Percentiles rank a stretch among this genome's conserved stretches.
These are phyloP conservation scores for Berkeleyomyces rouxiae DNA, from an alignment of 2,329 filamentous ascomycete species.

Conservation along the genomic window DNA sequence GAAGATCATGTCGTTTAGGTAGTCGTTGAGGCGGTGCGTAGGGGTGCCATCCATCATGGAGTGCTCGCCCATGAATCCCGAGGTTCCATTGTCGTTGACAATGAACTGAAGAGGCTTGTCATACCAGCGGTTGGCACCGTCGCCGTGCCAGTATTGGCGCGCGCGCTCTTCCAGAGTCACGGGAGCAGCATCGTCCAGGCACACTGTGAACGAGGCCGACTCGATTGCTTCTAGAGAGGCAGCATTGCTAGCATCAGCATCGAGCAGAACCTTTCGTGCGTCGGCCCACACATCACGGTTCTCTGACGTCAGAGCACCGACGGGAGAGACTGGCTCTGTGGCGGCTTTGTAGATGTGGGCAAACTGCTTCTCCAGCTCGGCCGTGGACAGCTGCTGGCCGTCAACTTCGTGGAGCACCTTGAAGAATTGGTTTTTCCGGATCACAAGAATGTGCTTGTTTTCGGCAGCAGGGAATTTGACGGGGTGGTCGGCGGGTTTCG, in stretches of 20 bases:
- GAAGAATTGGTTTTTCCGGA: slow-evolving; percentile 96
- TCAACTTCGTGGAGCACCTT: slow-evolving; percentile 70
- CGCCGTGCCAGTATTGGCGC: slow-evolving; percentile 95
- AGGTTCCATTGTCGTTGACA: slow-evolving; percentile 91
- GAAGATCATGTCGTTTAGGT: slow-evolving; percentile 80
- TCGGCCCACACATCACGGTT: slow-evolving; percentile 90
- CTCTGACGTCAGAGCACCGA: slow-evolving; percentile 76
- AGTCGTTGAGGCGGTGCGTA: slow-evolving; percentile 92
- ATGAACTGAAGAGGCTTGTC: slow-evolving; percentile 98
- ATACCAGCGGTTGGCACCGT: slow-evolving; percentile 89
- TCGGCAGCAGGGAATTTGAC: slow-evolving; percentile 60
- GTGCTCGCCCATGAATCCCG: slow-evolving; percentile 96
- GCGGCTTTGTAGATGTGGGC: slow-evolving; percentile 63
- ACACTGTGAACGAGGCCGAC: slow-evolving; percentile 77
- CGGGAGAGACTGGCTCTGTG: slow-evolving; percentile 46
- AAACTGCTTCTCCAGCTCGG: slow-evolving; percentile 85
- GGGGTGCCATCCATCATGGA: slow-evolving; percentile 99
- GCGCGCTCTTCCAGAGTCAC: slow-evolving; percentile 92
- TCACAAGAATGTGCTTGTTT: slow-evolving; percentile 74
- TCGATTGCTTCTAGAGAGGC: slow-evolving; percentile 67
- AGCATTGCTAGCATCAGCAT: slow-evolving; percentile 63
- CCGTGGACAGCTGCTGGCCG: slow-evolving; percentile 71
- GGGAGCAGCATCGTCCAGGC: slow-evolving; percentile 78
- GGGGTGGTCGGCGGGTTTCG: slow-evolving; percentile 64
- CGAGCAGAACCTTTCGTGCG: slow-evolving; percentile 58